A percentile compares a stretch with the other conserved stretches of the same genome.
Evolutionary conservation across 371 early-diverging fungal genomes (phyloP).

Genomic region (Phascolomyces articulosus): DNA sequence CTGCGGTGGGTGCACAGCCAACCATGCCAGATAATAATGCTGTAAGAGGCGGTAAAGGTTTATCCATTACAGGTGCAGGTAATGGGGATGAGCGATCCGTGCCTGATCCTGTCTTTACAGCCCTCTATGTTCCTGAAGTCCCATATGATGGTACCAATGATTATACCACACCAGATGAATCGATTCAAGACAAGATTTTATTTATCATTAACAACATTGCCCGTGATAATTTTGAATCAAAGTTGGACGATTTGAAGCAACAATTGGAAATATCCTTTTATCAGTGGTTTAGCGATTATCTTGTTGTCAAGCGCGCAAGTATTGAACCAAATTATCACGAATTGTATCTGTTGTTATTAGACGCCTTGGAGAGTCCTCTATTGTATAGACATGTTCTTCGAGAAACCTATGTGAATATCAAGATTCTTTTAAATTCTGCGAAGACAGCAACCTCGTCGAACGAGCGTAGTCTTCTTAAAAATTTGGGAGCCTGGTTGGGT

Average conservation of each 20-base stretch:
- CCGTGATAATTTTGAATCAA: slow-evolving; percentile 80
- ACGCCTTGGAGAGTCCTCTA: slow-evolving; percentile 61
- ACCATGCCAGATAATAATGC: slow-evolving; percentile 3
- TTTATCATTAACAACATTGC: slow-evolving; percentile 97
- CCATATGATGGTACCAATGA: slow-evolving; percentile 28
- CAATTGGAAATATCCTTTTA: slow-evolving; percentile 67
- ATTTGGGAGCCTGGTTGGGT: slow-evolving; percentile 97
- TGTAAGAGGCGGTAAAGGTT: slow-evolving; percentile 7
- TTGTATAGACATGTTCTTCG: slow-evolving; percentile 78
- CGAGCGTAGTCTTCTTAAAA: slow-evolving; percentile 90
- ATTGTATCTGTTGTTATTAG: slow-evolving; percentile 82
- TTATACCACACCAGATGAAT: slow-evolving; percentile 70
- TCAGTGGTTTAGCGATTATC: slow-evolving; percentile 91
- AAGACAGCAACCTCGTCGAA: slow-evolving; percentile 89
- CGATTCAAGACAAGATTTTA: slow-evolving; percentile 88
- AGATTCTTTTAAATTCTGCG: slow-evolving; percentile 88
- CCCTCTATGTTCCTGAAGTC: slow-evolving; percentile 48
- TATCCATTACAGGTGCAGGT: slow-evolving; percentile 4
- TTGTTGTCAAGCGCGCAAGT: slow-evolving; percentile 93
- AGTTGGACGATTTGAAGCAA: slow-evolving; percentile 79
- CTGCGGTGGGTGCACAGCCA: too few relatives aligned
- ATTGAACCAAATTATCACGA: slow-evolving; percentile 95
- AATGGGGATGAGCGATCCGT: background rate
- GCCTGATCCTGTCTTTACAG: slow-evolving; percentile 52
- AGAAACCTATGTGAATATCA: slow-evolving; percentile 89